Base-by-base conservation (phyloP, 1,284 basidiomycete species). In the Ustilago hordei region DNA sequence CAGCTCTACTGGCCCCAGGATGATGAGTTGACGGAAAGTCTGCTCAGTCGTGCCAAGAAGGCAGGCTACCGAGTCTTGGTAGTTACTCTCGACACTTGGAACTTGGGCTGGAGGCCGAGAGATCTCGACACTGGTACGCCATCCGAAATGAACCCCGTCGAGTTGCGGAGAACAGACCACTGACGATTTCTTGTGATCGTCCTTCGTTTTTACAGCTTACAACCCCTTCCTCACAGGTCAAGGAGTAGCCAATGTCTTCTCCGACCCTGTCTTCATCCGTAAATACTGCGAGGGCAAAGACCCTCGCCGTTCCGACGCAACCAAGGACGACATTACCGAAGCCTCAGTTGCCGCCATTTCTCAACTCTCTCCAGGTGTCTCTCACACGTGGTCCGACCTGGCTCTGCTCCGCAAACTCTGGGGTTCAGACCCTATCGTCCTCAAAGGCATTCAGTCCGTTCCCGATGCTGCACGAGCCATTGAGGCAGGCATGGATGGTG, bases 1-100 rank as follows among this genome's bases (percentile, higher is more conserved):
- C 82, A 83, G 71, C 78, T 83, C 34, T 84, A 85, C 71, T 85
- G 89, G 92, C 91, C 92, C 1, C 86, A 86, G 31, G 87, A 89
- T 45, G 87, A 91, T 68, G 91, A 91, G 2, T 84, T 92, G 9
- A 91, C 91, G 0, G 84, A 90, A 23, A 92, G 91, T 17, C 76
- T 93, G 32, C 88, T 94, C 13, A 85, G 85, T 5, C 89, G 92
- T 13, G 91, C 90, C 50, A 92, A 92, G 81, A 88, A 87, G 7
- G 89, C 86, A 36, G 91, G 91, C 2, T 93, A 89, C 86, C 89
- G 87, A 8, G 90, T 90, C 23, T 90, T 93, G 36, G 89, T 93
- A 54, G 78, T 84, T n/a, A 84, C 82, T 12, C 71, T 84, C 12
- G 82, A 84, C 56, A 84, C 82, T 17, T 84, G 75, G 73, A 73